Conservation (phyloP, 805 yeast species). For the Kazachstania africana region DNA sequence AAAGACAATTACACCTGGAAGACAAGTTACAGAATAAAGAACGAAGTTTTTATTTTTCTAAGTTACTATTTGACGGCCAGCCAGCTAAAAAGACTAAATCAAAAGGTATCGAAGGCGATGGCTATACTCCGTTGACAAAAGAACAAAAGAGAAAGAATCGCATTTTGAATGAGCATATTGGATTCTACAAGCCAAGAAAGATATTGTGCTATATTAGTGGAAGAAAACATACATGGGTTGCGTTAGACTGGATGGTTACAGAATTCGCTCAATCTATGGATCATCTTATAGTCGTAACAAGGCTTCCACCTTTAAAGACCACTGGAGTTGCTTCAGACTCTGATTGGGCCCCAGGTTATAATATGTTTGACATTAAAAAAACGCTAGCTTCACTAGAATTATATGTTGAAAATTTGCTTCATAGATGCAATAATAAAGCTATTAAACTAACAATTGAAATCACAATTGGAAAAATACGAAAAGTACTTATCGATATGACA, state of each 20-base stretch:
- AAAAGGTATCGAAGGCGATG: conserved; percentile 7
- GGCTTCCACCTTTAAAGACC: conserved; percentile 14
- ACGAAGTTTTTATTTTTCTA: conserved; percentile 9
- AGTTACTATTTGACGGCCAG: conserved; percentile 9
- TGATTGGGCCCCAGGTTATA: conserved; percentile 24
- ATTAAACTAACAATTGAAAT: conserved; percentile 26
- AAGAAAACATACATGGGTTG: conserved; percentile 71
- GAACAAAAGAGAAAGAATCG: conserved; percentile 14
- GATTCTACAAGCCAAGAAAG: conserved; percentile 30
- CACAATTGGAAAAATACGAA: conserved; percentile 18
- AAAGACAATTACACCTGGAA: conserved; percentile 10
- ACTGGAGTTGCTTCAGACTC: conserved; percentile 1
- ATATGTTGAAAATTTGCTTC: conserved; percentile 10
- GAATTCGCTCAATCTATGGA: conserved; percentile 53
- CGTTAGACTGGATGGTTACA: conserved; percentile 57
- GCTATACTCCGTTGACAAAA: conserved; percentile 15
- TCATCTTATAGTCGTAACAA: conserved; percentile 47
- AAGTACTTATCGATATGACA: conserved; percentile 18
- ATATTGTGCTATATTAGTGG: conserved; percentile 59
- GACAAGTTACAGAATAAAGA: conserved; percentile 10
- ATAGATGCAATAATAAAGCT: conserved; percentile 8
- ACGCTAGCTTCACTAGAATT: conserved; percentile 14
- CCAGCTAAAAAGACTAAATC: conserved; percentile 1
- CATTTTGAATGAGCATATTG: conserved; percentile 13
- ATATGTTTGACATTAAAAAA: conserved; percentile 12